phyloP scores from a whole-genome alignment of 768 basidiomycete genomes.

The Clathrus columnatus region DNA sequence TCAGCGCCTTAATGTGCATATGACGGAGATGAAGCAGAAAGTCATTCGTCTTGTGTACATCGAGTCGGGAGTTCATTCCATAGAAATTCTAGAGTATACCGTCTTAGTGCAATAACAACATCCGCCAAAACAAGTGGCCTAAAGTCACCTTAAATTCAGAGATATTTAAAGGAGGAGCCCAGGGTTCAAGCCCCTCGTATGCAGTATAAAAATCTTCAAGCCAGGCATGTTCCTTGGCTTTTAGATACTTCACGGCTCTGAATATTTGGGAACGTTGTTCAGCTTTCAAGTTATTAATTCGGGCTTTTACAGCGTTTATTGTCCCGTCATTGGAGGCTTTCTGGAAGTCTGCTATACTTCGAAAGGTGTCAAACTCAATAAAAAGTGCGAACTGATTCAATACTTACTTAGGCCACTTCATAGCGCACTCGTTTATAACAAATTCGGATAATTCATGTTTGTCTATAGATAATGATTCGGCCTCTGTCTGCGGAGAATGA shows the following conservation, averaged over 20 bases:
- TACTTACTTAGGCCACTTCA: slow-evolving; percentile 3
- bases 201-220: neutral
- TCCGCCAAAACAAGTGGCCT: neutral
- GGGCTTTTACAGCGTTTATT: neutral
- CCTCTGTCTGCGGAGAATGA: too few relatives aligned
- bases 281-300: slow-evolving; percentile 1
- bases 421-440: neutral
- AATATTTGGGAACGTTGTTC: slow-evolving; percentile 2
- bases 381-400: neutral
- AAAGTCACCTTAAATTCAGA: neutral
- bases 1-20: neutral
- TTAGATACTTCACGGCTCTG: neutral
- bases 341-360: neutral
- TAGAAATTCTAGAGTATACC: neutral
- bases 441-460: slow-evolving; percentile 3
- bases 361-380: neutral
- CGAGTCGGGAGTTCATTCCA: neutral
- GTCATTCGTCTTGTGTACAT: neutral
- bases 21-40: slow-evolving; percentile 2
- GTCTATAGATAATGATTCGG: neutral
- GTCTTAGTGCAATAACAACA: neutral
- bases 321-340: slow-evolving; percentile 1
- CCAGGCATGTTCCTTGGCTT: neutral
- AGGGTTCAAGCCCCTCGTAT: neutral
- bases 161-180: neutral